phyloP scores from a whole-genome alignment of 768 basidiomycete species.

The Psilocybe sp. region DNA sequence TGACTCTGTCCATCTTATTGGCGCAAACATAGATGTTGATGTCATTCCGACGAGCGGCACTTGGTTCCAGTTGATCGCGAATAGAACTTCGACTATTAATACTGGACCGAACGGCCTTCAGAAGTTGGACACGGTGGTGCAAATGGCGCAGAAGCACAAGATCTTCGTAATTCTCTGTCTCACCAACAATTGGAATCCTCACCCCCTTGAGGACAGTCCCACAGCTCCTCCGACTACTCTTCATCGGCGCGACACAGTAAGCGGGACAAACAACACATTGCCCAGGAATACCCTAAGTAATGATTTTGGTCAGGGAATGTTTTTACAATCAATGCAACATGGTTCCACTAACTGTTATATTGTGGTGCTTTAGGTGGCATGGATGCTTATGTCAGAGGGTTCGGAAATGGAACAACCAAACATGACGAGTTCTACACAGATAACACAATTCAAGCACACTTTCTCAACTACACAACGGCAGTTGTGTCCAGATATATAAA shows the following conservation, averaged over 20 bases:
- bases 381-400: slow-evolving; percentile 61
- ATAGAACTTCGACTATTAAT: slow-evolving; percentile 56
- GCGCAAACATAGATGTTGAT: slow-evolving; percentile 40
- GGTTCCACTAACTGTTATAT: no score
- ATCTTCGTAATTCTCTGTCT: slow-evolving; percentile 53
- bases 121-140: slow-evolving; percentile 56
- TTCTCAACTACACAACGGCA: slow-evolving; percentile 55
- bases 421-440: slow-evolving; percentile 65
- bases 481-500: slow-evolving; percentile 56
- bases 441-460: slow-evolving; percentile 42
- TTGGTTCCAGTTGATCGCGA: slow-evolving; percentile 60
- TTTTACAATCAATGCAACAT: slow-evolving; percentile 3
- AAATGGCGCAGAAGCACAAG: slow-evolving; percentile 51
- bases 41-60: slow-evolving; percentile 51
- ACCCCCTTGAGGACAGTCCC: slow-evolving; percentile 28
- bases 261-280: slow-evolving; percentile 32
- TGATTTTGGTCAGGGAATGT: slow-evolving; percentile 47
- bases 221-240: slow-evolving; percentile 9
- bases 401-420: slow-evolving; percentile 23
- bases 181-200: slow-evolving; percentile 62
- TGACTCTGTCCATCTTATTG: slow-evolving; percentile 1
- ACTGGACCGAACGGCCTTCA: slow-evolving; percentile 60
- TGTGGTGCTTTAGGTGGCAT: slow-evolving; percentile 46
- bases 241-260: slow-evolving; percentile 26
- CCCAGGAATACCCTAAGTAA: slow-evolving; percentile 59